Evolutionary conservation across 306 rosid genomes (phyloP), one percentile per base, ranked within the genome.

Genomic region (Cucurbita pepo): DNA sequence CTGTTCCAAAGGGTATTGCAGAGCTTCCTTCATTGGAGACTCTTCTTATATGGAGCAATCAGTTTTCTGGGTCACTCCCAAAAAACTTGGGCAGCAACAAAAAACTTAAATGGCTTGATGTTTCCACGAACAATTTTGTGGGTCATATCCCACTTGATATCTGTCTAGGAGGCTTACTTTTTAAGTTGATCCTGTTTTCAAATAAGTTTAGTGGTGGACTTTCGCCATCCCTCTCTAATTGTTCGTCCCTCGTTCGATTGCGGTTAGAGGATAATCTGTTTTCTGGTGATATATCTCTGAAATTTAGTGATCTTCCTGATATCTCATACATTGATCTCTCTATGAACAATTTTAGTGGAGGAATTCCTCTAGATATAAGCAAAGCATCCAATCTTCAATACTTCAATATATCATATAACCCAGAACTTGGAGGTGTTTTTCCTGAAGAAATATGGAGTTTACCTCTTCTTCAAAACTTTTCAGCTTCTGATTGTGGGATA

Each of bases 161-260:
- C 72, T 93, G 98, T 72, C 74, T 43, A 12, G 84, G 75, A 70
- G 86, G 88, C 51, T 83, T 30, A 53, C 83, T 93, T 3, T 65
- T 16, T 51, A 93, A 90, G 86, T 75, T 93, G 74, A 93, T 93
- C 67, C 76, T 93, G 84, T 93, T 93, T 79, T 93, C 98, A 16
- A 93, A 93, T 80, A 77, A 84, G 21, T 90, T 93, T 43, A 57
- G 83, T 10, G 96, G 96, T 34, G 77, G 80, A 34, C 85, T 90
- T 57, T 84, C 91, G 1, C 78, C 79, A 5, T 79, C 94, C 25
- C 83, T 93, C 47, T 78, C 87, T 61, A 85, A 84, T 54, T 93
- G 98, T 75, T 88, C 98, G 74, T 93, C 96, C 8, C 86, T 93
- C 18, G 91, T 90, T 81, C 98, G 98, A 53, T 86, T 93, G 80